Evolutionary conservation across 352 stramenopile species (phyloP).

Genomic region (Phytophthora brassicae): DNA sequence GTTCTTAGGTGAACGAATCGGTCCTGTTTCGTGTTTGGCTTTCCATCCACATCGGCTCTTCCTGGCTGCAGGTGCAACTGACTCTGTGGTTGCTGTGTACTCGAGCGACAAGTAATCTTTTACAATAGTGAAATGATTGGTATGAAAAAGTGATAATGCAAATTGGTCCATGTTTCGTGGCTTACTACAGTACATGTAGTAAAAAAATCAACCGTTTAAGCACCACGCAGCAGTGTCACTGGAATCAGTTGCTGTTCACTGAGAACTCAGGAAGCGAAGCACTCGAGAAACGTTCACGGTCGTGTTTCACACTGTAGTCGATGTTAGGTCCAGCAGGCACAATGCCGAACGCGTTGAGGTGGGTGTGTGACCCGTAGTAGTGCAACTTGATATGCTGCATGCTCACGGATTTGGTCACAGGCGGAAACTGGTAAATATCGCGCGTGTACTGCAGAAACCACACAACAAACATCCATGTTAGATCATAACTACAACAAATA

Average conservation of each 20-base stretch:
- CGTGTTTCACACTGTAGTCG: slow-evolving; percentile 57
- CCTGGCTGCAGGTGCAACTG: slow-evolving; percentile 93
- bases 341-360: slow-evolving; percentile 94
- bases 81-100: slow-evolving; percentile 96
- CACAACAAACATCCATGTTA: slow-evolving; percentile 5
- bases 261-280: slow-evolving; percentile 39
- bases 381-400: slow-evolving; percentile 98
- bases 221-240: too few species aligned
- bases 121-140: too few species aligned
- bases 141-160: slow-evolving; percentile 4
- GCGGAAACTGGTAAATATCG: slow-evolving; percentile 93
- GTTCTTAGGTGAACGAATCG: slow-evolving; percentile 96
- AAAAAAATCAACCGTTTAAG: too few species aligned
- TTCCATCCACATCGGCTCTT: slow-evolving; percentile 97
- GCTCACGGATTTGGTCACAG: slow-evolving; percentile 87
- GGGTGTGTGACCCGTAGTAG: slow-evolving; percentile 95
- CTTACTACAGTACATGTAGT: too few species aligned
- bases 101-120: slow-evolving; percentile 68
- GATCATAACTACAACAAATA: not conserved
- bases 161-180: slow-evolving; percentile 14
- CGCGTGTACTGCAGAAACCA: slow-evolving; percentile 55
- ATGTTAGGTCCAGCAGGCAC: slow-evolving; percentile 81
- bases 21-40: slow-evolving; percentile 94
- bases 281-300: slow-evolving; percentile 61
- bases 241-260: slow-evolving; percentile 15